These are phyloP conservation scores for Entamoeba dispar DNA, from an alignment of 208 protist genomes.

Conservation along the genomic window DNA sequence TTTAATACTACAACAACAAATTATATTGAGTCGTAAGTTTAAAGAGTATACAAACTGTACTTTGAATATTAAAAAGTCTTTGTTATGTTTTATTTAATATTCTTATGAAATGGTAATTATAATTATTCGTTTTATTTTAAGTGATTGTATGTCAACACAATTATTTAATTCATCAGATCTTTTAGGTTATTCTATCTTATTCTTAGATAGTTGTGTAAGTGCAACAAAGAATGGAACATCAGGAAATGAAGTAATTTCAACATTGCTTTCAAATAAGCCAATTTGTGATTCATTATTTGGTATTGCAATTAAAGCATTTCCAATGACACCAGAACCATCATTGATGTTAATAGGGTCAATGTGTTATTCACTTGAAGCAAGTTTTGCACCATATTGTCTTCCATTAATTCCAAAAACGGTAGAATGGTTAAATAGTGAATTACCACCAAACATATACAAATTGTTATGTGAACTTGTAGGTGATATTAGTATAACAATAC, in stretches of 20 bases:
- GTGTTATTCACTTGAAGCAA: neutral
- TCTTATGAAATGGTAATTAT: neutral
- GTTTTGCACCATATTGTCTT: neutral
- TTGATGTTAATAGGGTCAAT: neutral
- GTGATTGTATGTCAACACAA: neutral
- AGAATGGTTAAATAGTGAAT: neutral
- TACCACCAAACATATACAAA: neutral
- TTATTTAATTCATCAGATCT: neutral
- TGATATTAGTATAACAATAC: neutral
- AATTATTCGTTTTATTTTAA: neutral
- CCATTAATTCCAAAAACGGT: neutral
- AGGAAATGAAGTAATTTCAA: too few species aligned
- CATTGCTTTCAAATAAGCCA: neutral
- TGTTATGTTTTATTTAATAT: neutral
- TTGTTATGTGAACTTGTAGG: neutral
- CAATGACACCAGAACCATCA: neutral
- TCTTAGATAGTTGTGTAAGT: neutral
- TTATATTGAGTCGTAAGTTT: too few species aligned
- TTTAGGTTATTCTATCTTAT: neutral
- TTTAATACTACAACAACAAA: too few species aligned
- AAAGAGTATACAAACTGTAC: too few species aligned
- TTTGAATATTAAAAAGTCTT: too few species aligned
- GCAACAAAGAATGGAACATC: neutral
- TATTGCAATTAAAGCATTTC: neutral
- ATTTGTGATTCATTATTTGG: neutral